A percentile compares a stretch with the other conserved stretches of the same genome.
These are phyloP conservation scores for Papilionanthe hybrid DNA, from an alignment of 116 monocot species.

Conservation along the genomic window DNA sequence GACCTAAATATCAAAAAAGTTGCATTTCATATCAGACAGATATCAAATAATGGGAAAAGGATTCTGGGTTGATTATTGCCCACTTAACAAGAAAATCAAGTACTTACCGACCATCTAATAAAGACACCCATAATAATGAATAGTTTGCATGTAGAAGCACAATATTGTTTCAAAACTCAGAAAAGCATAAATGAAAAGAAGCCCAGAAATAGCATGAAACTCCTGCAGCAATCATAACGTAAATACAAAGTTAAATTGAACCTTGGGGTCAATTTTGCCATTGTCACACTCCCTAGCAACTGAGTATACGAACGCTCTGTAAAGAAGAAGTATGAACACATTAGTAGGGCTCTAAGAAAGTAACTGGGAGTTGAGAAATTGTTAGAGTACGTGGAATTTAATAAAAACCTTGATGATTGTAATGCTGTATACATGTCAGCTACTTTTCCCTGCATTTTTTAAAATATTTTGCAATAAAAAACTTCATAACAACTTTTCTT, in stretches of 20 bases:
- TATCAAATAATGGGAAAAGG: neutral
- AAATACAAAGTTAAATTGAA: constrained; percentile 9
- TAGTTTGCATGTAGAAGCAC: neutral
- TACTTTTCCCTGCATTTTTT: constrained; percentile 44
- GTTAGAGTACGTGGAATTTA: neutral
- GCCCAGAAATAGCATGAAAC: neutral
- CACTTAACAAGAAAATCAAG: neutral
- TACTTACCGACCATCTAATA: no score
- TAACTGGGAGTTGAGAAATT: constrained; percentile 3
- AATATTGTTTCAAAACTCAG: neutral
- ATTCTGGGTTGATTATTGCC: neutral
- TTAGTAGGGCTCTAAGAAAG: constrained; percentile 3
- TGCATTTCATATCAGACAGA: neutral
- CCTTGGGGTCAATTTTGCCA: constrained; percentile 49
- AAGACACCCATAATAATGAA: no score
- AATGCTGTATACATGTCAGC: constrained; percentile 67
- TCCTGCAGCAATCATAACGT: constrained; percentile 7
- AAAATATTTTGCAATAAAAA: neutral
- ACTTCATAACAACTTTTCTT: neutral
- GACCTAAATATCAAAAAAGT: neutral
- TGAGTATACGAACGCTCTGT: constrained; percentile 51
- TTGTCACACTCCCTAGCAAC: constrained; percentile 62
- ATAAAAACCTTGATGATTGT: constrained; percentile 44
- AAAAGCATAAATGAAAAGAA: neutral
- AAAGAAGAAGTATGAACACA: constrained; percentile 9